A percentile compares a stretch with the other conserved stretches of the same genome.
Evolutionary conservation across 2,329 filamentous ascomycete species (phyloP).

Genomic region (Coleophoma eucalyptorum): DNA sequence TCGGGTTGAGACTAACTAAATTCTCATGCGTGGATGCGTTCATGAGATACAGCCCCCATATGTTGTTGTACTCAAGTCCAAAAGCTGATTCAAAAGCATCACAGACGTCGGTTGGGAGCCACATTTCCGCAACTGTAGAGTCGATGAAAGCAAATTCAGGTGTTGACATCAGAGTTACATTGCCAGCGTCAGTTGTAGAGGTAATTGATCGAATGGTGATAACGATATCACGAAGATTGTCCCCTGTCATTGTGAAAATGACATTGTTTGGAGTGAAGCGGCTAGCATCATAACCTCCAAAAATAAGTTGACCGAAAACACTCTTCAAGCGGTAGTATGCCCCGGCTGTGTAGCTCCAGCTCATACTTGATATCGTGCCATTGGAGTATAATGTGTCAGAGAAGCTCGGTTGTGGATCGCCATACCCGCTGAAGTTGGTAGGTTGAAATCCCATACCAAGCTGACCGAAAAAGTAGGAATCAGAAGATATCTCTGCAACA

Average conservation of each 20-base stretch:
- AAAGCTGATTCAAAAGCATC: slow-evolving; percentile 29
- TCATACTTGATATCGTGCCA: slow-evolving; percentile 31
- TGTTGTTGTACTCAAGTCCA: slow-evolving; percentile 23
- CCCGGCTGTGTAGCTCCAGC: slow-evolving; percentile 38
- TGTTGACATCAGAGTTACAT: slow-evolving; percentile 14
- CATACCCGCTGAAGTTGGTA: slow-evolving; percentile 31
- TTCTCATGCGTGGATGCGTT: slow-evolving; percentile 19
- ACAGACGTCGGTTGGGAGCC: slow-evolving; percentile 27
- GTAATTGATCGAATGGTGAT: slow-evolving; percentile 33
- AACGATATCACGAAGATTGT: slow-evolving; percentile 34
- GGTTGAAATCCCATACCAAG: slow-evolving; percentile 37
- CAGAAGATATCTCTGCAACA: slow-evolving; percentile 13
- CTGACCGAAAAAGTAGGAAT: slow-evolving; percentile 25
- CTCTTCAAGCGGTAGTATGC: slow-evolving; percentile 31
- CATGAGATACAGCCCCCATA: slow-evolving; percentile 25
- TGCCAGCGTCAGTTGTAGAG: slow-evolving; percentile 15
- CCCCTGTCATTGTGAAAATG: slow-evolving; percentile 34
- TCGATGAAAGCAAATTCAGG: slow-evolving; percentile 25
- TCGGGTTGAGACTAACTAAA: slow-evolving; percentile 22
- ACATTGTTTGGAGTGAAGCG: slow-evolving; percentile 32
- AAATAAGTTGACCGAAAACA: slow-evolving; percentile 34
- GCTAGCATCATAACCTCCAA: slow-evolving; percentile 35
- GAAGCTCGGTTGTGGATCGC: slow-evolving; percentile 30
- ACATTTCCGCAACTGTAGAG: slow-evolving; percentile 29
- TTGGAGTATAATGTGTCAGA: slow-evolving; percentile 31